Evolutionary conservation across 202 grass and related monocot species (phyloP), one percentile per base, ranked within the genome.

Genomic region (Setaria italica): DNA sequence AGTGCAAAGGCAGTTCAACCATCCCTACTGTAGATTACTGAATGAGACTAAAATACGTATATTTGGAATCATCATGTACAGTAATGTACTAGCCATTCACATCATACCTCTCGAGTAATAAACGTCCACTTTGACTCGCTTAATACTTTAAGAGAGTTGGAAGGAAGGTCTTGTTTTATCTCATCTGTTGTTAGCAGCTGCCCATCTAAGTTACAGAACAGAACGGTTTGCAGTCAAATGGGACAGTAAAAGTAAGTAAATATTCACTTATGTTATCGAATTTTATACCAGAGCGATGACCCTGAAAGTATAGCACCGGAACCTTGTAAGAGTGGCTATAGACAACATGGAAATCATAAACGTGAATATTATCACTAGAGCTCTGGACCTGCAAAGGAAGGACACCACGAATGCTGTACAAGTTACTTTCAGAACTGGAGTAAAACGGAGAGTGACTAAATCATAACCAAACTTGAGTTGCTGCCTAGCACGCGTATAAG

Each of bases 301-400:
- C 92, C 54, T 80, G 97, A 21, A 99, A 99, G 87, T 96, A 94
- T 71, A 99, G 82, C 73, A 99, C 83, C 7, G 93, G 93, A 80
- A 96, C 97, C 77, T 77, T 92, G 80, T 92, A 99, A 62, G 88
- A 92, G 80, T 91, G 91, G 73, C 92, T 99, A 82, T 99, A 99
- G 56, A 57, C 90, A 71, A 92, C 77, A 92, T 99, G 97, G 66
- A 91, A 99, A 85, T 99, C 93, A 87, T 94, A 99, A 72, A 92
- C 70, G 68, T 91, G 88, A 58, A 85, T 35, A 82, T 57, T 74
- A 25, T 76, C 64, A 29, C 72, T 85, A 69, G 70, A 89, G 71
- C 67, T 90, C 63, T 90, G 74, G 72, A 96, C 82, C 92, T 99
- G 88, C 74, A 43, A 84, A 84, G 58, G 50, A 94, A 86, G 34